Percentiles rank a stretch among this genome's conserved stretches.
Evolutionary conservation across 805 yeast genomes (phyloP).

Genomic region (Myxozyma mucilagina): DNA sequence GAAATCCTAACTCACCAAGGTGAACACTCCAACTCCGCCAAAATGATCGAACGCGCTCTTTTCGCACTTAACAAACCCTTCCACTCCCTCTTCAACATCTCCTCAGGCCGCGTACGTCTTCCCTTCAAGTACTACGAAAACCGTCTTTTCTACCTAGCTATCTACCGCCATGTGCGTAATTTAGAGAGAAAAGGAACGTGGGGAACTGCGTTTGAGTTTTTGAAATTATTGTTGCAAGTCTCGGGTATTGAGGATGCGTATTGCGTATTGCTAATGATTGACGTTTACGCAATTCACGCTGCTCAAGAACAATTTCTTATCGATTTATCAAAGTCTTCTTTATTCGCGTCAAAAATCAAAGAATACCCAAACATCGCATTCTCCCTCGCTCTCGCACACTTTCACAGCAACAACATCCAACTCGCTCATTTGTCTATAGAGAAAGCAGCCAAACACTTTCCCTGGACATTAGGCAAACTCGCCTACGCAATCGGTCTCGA

Average conservation of each 20-base stretch:
- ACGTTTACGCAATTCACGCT: conserved; percentile 68
- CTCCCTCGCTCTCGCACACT: conserved; percentile 64
- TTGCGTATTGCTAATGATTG: conserved; percentile 81
- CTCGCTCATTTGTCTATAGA: conserved; percentile 52
- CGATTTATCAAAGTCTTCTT: conserved; percentile 57
- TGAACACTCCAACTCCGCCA: conserved; percentile 65
- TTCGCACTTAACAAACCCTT: conserved; percentile 78
- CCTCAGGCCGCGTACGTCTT: conserved; percentile 59
- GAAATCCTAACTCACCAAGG: conserved; percentile 75
- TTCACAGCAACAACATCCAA: conserved; percentile 41
- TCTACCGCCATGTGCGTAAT: conserved; percentile 69
- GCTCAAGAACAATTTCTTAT: conserved; percentile 64
- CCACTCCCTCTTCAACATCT: conserved; percentile 57
- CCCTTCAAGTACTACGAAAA: conserved; percentile 76
- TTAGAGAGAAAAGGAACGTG: conserved; percentile 77
- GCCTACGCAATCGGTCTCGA: conserved; percentile 47
- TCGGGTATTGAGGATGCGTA: conserved; percentile 74
- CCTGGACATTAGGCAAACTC: conserved; percentile 56
- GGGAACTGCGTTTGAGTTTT: conserved; percentile 72
- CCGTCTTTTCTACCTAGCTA: conserved; percentile 71
- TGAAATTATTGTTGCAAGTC: conserved; percentile 67
- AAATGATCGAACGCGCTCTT: conserved; percentile 71
- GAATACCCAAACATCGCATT: conserved; percentile 69
- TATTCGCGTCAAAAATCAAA: conserved; percentile 63
- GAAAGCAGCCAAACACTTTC: conserved; percentile 56